A percentile compares a stretch with the other conserved stretches of the same genome.
phyloP scores from a whole-genome alignment of 2,329 filamentous ascomycete species.

The Penicillium occitanis region DNA sequence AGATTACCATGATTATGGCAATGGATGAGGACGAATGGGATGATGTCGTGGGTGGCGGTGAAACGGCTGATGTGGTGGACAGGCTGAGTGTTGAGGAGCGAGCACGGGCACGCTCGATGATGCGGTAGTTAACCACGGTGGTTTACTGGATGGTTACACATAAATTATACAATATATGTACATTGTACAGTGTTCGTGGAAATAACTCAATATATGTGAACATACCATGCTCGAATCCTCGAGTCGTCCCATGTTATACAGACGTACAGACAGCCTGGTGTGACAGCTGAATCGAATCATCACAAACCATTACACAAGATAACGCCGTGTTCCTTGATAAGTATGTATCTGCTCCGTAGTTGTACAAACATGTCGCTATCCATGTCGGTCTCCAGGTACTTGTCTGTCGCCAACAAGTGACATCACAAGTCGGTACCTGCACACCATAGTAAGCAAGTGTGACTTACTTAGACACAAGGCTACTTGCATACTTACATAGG shows the following conservation, averaged over 20 bases:
- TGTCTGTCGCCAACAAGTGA: neutral
- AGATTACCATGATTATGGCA: constrained; percentile 82
- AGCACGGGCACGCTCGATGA: constrained; percentile 67
- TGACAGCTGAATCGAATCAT: neutral
- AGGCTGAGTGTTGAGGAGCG: constrained; percentile 73
- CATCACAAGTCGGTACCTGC: neutral
- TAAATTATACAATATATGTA: neutral
- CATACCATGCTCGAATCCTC: constrained; percentile 1
- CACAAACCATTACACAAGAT: neutral
- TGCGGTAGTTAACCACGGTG: constrained; percentile 35
- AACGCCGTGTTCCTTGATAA: neutral
- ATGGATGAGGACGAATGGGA: constrained; percentile 98
- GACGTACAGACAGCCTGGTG: neutral
- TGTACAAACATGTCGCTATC: neutral
- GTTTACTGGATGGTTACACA: neutral
- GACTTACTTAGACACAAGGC: neutral
- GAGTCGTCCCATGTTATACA: neutral
- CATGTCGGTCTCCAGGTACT: neutral
- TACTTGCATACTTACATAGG: neutral
- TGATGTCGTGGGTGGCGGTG: constrained; percentile 59
- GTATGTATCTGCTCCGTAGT: neutral
- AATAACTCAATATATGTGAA: neutral
- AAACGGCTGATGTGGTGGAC: constrained; percentile 55
- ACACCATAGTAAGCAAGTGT: neutral
- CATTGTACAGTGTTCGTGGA: neutral